These are phyloP conservation scores for Heritiera fomes DNA, from an alignment of 345 rosid genomes.

Conservation along the genomic window DNA sequence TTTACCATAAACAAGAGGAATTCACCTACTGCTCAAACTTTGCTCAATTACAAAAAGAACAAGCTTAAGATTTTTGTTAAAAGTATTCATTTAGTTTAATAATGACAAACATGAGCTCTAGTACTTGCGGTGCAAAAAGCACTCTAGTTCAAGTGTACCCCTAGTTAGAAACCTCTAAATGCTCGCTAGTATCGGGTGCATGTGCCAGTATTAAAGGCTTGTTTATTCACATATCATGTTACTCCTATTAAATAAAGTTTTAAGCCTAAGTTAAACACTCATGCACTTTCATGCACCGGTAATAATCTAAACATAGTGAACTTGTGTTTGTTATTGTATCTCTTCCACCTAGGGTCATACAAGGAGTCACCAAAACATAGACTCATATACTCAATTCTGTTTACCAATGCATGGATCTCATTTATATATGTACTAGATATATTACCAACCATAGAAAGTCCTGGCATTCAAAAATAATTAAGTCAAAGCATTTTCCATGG, in stretches of 20 bases:
- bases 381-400: neutral
- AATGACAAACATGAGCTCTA: neutral
- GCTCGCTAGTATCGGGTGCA: neutral
- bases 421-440: neutral
- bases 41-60: neutral
- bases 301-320: neutral
- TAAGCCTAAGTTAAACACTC: neutral
- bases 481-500: neutral
- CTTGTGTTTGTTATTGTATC: neutral
- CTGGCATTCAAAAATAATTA: neutral
- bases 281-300: neutral
- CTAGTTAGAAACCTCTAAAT: neutral
- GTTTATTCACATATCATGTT: neutral
- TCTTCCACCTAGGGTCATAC: neutral
- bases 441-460: neutral
- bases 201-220: neutral
- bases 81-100: conserved; percentile 1
- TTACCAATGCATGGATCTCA: neutral
- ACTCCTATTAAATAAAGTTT: neutral
- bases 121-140: neutral
- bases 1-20: neutral
- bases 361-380: neutral
- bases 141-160: neutral
- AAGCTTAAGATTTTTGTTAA: neutral
- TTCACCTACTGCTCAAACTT: neutral